Percentiles rank a stretch among this genome's conserved stretches.
These are phyloP conservation scores for Acanthamoeba triangularis DNA, from an alignment of 208 protist species.

Conservation along the genomic window DNA sequence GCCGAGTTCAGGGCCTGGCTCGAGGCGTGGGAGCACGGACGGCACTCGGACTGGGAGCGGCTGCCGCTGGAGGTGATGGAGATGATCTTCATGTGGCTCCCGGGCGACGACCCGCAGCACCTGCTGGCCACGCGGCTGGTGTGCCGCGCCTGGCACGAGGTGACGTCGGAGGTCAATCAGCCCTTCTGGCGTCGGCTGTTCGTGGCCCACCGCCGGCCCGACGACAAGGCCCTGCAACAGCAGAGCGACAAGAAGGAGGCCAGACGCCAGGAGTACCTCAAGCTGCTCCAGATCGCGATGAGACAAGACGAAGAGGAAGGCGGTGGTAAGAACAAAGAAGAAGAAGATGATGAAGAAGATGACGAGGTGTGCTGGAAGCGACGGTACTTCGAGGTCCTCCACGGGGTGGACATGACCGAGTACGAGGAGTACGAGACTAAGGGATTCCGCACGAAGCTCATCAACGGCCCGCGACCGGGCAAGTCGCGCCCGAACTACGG, in stretches of 20 bases:
- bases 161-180: background rate
- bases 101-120: background rate
- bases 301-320: no score
- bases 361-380: background rate
- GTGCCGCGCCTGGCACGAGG: background rate
- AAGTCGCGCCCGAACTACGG: background rate
- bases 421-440: background rate
- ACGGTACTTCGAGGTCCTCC: background rate
- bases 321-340: background rate
- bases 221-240: no score
- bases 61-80: background rate
- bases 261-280: background rate
- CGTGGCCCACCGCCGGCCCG: background rate
- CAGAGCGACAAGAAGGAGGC: background rate
- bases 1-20: background rate
- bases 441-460: background rate
- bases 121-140: background rate
- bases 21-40: background rate
- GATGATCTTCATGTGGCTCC: background rate
- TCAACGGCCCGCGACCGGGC: background rate
- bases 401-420: background rate
- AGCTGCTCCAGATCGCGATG: background rate
- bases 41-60: background rate
- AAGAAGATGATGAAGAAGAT: background rate
- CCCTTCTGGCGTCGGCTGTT: background rate